These are phyloP conservation scores for Dactylonectria estremocensis DNA, from an alignment of 2,329 filamentous ascomycete species.

Conservation along the genomic window DNA sequence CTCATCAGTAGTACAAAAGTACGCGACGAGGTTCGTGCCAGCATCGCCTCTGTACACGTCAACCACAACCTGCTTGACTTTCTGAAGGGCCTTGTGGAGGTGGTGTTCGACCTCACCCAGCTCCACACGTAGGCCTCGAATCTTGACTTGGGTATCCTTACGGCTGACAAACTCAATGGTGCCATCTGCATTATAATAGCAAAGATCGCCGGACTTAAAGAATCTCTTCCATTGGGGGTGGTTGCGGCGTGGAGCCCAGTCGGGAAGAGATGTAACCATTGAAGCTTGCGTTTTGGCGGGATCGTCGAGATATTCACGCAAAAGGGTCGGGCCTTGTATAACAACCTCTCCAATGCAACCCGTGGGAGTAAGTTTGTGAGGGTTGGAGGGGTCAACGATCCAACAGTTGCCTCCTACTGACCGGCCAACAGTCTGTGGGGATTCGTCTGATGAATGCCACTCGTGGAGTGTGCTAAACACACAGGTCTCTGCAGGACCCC, in stretches of 20 bases:
- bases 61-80: not conserved
- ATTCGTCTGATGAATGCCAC: slow-evolving; percentile 4
- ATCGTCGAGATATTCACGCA: slow-evolving; percentile 44
- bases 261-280: slow-evolving; percentile 50
- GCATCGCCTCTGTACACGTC: slow-evolving; percentile 11
- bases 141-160: too few species aligned
- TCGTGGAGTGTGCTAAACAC: slow-evolving; percentile 4
- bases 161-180: slow-evolving; percentile 61
- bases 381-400: slow-evolving; percentile 44
- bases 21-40: not conserved
- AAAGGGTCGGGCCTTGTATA: slow-evolving; percentile 47
- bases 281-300: slow-evolving; percentile 39
- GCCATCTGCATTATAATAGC: slow-evolving; percentile 51
- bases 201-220: slow-evolving; percentile 46
- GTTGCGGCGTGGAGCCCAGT: slow-evolving; percentile 37
- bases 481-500: slow-evolving; percentile 39
- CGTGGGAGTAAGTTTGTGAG: slow-evolving; percentile 39
- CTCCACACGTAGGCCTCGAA: too few species aligned
- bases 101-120: slow-evolving; percentile 34
- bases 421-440: slow-evolving; percentile 2
- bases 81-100: not conserved
- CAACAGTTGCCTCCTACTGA: slow-evolving; percentile 29
- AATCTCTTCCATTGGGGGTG: slow-evolving; percentile 20
- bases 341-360: slow-evolving; percentile 48
- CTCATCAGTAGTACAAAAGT: not conserved